Percentiles rank a stretch among this genome's conserved stretches.
These are phyloP conservation scores for Erythrophleum fordii DNA, from an alignment of 306 rosid species.

Conservation along the genomic window DNA sequence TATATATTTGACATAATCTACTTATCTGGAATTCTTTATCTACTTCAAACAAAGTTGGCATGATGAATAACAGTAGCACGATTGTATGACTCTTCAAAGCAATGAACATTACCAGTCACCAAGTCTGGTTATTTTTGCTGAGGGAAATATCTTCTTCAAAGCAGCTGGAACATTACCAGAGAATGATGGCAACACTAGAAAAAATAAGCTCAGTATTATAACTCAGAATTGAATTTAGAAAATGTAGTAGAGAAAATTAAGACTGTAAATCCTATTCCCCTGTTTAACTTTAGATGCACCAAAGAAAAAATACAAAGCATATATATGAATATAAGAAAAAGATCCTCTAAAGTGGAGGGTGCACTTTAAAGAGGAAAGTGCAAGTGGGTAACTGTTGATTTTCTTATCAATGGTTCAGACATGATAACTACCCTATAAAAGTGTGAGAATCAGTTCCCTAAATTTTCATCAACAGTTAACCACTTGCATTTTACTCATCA, in stretches of 20 bases:
- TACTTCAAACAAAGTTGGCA: slow-evolving; percentile 9
- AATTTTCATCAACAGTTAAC: not conserved
- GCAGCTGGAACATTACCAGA: slow-evolving; percentile 94
- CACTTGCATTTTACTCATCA: not conserved
- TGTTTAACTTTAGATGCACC: slow-evolving; percentile 12
- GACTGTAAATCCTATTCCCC: slow-evolving; percentile 24
- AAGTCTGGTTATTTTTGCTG: slow-evolving; percentile 89
- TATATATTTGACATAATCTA: not conserved
- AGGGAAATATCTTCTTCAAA: slow-evolving; percentile 70
- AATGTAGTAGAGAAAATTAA: slow-evolving; percentile 21
- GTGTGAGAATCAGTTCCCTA: not conserved
- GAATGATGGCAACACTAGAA: slow-evolving; percentile 88
- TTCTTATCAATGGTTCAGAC: not conserved
- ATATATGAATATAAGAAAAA: not conserved
- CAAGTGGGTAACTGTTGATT: not conserved
- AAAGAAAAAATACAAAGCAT: slow-evolving; percentile 7
- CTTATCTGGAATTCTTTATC: slow-evolving; percentile 10
- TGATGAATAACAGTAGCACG: slow-evolving; percentile 22
- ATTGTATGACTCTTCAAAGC: slow-evolving; percentile 12
- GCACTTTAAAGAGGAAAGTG: not conserved
- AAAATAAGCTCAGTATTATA: slow-evolving; percentile 36
- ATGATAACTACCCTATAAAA: not conserved
- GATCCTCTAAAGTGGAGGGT: not conserved
- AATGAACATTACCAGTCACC: slow-evolving; percentile 77
- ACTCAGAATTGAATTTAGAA: slow-evolving; percentile 21